These are phyloP conservation scores for Vitis hybrid DNA, from an alignment of 177 flowering plant genomes.

Conservation along the genomic window DNA sequence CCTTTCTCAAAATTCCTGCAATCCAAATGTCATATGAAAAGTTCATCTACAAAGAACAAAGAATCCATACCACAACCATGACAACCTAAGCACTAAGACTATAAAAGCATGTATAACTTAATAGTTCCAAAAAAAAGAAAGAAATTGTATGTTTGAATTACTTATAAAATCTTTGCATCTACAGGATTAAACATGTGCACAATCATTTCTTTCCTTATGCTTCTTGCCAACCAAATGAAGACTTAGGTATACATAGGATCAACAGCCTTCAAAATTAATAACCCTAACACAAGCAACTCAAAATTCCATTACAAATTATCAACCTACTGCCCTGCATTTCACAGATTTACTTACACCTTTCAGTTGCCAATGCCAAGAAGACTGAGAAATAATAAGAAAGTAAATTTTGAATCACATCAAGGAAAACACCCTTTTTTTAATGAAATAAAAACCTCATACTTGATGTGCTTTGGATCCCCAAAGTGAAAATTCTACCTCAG, in stretches of 20 bases:
- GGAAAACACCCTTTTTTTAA: background rate
- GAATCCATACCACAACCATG: background rate
- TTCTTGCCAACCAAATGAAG: too few relatives aligned
- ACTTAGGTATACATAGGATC: too few relatives aligned
- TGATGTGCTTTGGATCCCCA: background rate
- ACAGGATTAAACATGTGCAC: too few relatives aligned
- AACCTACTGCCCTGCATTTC: conserved; percentile 10
- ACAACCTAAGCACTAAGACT: background rate
- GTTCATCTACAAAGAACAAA: too few relatives aligned
- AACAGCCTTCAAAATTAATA: background rate
- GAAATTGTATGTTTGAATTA: too few relatives aligned
- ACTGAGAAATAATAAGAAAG: too few relatives aligned
- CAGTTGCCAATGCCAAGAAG: background rate
- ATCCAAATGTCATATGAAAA: background rate
- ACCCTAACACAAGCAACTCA: conserved; percentile 5
- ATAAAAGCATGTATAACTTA: background rate
- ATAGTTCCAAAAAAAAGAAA: too few relatives aligned
- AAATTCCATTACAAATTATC: background rate
- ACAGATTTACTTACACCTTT: background rate
- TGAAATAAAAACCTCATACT: background rate
- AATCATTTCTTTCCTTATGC: too few relatives aligned
- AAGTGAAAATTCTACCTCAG: background rate
- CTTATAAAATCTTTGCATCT: too few relatives aligned
- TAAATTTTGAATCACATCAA: too few relatives aligned
- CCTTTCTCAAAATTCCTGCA: conserved; percentile 38